Percentiles rank a stretch among this genome's conserved stretches.
phyloP scores from a whole-genome alignment of 2,329 filamentous ascomycete species.

The Lasiodiplodia sp. region DNA sequence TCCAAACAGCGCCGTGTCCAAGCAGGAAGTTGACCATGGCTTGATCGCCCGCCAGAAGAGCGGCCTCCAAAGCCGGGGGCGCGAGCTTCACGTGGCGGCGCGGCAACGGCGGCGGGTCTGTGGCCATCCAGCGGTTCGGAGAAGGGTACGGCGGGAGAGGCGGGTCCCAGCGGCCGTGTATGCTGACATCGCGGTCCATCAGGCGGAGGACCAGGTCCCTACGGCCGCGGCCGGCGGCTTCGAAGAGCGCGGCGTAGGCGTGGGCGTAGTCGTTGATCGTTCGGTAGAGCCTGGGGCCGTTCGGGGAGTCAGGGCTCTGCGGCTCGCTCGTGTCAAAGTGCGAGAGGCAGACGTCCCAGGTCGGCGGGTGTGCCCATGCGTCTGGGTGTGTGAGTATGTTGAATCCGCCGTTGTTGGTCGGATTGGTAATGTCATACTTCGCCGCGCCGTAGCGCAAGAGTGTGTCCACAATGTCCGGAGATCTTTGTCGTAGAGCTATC shows the following conservation, averaged over 20 bases:
- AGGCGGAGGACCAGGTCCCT: neutral
- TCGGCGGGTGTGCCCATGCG: neutral
- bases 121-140: neutral
- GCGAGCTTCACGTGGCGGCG: neutral
- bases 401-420: neutral
- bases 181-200: neutral
- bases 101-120: neutral
- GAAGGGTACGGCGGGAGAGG: neutral
- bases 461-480: neutral
- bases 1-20: neutral
- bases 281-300: neutral
- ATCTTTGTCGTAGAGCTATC: neutral
- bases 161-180: slow-evolving; percentile 1
- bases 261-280: neutral
- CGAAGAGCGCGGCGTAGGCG: neutral
- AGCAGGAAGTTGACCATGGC: neutral
- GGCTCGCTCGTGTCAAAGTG: neutral
- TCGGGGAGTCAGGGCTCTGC: too few relatives aligned
- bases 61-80: neutral
- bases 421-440: neutral
- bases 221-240: neutral
- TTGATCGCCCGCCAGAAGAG: neutral
- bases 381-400: neutral
- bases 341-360: neutral
- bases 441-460: neutral